Base-by-base conservation (phyloP, 148 eudicot genomes). In the Amaranthus palmeri region DNA sequence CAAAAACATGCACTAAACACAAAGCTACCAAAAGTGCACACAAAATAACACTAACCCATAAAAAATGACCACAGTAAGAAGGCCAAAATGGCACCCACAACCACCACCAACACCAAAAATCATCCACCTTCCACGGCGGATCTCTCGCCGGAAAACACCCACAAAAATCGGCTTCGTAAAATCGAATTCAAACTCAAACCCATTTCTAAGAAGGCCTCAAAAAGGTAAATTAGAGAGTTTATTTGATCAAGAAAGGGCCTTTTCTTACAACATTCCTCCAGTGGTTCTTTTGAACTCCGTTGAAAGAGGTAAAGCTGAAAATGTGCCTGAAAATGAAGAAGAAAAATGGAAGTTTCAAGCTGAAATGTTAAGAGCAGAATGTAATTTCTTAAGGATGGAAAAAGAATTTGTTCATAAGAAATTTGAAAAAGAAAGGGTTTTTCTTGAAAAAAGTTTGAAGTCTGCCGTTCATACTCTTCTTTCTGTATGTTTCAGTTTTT, bases 281-380 rank as follows among this genome's bases (percentile, higher is more conserved):
- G 72, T 81, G 4, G 90, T 85, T 3, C 54, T 89, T 47, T 46
- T 79, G 63, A 83, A 83, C 49, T 82, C 84, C 0, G 68, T 40
- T 0, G 71, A 50, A 43, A 48, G 55, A 14, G 68, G 68, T 65
- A 65, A 65, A 65, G 17, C 8, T 17, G 68, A 15, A 6, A 65
- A 45, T 65, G 1, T 14, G 15, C 49, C 66, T 17, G 80, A 72
- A 44, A 67, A 63, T 10, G 85, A 49, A 54, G 87, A 82, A 78
- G 90, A 87, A 74, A 82, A 84, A 45, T 87, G 92, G 92, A 72
- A 80, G 85, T 91, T 93, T 74, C 87, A 93, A 66, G 89, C 90
- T 10, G 97, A 93, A 80, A 87, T 87, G 55, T 69, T 93, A 69
- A 86, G 97, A 69, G 98, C 92, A 0, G 98, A 93, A 72, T 91